Evolutionary conservation across 805 yeast genomes (phyloP).

Genomic region (Monosporozyma servazzii): DNA sequence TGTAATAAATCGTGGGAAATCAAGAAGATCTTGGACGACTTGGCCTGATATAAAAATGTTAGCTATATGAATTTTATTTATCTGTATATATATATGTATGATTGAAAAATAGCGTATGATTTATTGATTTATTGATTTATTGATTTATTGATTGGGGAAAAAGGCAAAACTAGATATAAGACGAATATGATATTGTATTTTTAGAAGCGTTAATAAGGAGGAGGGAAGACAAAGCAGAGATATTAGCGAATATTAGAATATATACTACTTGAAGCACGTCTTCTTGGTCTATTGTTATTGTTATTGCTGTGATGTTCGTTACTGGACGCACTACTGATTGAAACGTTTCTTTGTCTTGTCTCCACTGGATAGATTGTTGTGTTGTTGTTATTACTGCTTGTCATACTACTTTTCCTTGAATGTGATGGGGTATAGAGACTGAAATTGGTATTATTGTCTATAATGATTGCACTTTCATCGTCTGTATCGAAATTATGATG

Average conservation of each 20-base stretch:
- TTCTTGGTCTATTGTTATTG: constrained; percentile 2
- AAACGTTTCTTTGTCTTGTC: not conserved
- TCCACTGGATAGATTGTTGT: constrained; percentile 1
- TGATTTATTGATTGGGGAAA: not conserved
- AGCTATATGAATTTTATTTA: too few species aligned
- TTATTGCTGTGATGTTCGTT: not conserved
- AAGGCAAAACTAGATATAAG: too few species aligned
- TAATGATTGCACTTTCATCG: constrained; percentile 6
- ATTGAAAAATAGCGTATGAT: not conserved
- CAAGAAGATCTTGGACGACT: constrained; percentile 20
- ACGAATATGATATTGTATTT: not conserved
- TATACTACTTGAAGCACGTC: constrained; percentile 7
- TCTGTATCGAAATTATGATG: not conserved
- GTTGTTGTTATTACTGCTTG: not conserved
- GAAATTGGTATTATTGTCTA: constrained; percentile 3
- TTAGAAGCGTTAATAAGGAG: not conserved
- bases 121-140: not conserved
- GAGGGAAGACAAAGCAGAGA: not conserved
- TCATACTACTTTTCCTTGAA: not conserved
- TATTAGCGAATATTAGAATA: constrained; percentile 1
- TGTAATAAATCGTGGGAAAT: constrained; percentile 23
- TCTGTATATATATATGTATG: not conserved
- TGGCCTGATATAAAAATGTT: constrained; percentile 9
- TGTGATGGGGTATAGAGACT: not conserved
- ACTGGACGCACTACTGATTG: not conserved